Evolutionary conservation across 176 grass and related monocot species (phyloP).

Genomic region (Oryza nivara): DNA sequence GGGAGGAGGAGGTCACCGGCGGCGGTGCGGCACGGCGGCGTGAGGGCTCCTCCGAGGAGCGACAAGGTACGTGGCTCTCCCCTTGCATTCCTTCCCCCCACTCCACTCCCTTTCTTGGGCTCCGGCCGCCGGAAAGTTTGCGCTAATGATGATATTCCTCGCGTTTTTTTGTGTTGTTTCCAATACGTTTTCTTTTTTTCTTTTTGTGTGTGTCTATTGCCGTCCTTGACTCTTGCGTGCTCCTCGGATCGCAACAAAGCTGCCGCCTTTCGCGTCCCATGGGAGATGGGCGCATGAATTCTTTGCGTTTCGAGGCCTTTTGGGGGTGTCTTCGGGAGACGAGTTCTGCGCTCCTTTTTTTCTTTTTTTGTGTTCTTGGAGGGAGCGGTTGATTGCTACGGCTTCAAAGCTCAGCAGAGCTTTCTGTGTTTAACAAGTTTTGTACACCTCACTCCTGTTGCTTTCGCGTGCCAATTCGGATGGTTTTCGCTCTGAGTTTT

Average conservation of each 20-base stretch:
- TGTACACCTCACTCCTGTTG: slow-evolving; percentile 11
- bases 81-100: slow-evolving; percentile 18
- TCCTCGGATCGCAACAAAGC: slow-evolving; percentile 41
- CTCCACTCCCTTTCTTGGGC: slow-evolving; percentile 16
- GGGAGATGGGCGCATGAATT: slow-evolving; percentile 27
- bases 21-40: slow-evolving; percentile 36
- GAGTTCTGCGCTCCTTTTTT: not conserved
- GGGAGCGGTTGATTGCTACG: not conserved
- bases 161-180: slow-evolving; percentile 35
- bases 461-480: slow-evolving; percentile 28
- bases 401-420: not conserved
- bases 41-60: slow-evolving; percentile 57
- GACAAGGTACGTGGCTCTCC: slow-evolving; percentile 56
- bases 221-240: not conserved
- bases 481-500: slow-evolving; percentile 38
- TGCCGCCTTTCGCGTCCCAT: slow-evolving; percentile 39
- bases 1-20: slow-evolving; percentile 40
- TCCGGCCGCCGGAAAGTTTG: slow-evolving; percentile 41
- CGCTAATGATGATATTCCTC: slow-evolving; percentile 49
- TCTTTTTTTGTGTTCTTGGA: slow-evolving; percentile 6
- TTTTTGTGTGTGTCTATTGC: not conserved
- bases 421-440: slow-evolving; percentile 1
- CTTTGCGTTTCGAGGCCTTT: slow-evolving; percentile 13
- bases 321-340: slow-evolving; percentile 5
- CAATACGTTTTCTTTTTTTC: not conserved